A percentile compares a stretch with the other conserved stretches of the same genome.
Conservation (phyloP, 352 stramenopile genomes). For the Globisporangium nodosum region DNA sequence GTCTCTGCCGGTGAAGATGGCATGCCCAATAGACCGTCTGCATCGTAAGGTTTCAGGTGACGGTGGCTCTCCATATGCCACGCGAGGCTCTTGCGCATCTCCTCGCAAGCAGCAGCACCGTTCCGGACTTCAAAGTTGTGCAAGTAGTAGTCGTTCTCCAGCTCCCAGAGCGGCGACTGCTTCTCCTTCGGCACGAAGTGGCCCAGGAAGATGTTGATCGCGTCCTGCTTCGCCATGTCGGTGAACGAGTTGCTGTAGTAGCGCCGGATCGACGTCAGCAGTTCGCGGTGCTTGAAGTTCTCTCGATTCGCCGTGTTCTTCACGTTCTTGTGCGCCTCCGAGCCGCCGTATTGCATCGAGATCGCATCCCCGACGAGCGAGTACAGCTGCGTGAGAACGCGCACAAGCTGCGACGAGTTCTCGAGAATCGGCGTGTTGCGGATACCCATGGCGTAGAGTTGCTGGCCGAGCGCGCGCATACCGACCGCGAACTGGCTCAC, state of each 20-base stretch:
- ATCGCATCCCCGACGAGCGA: conserved; percentile 98
- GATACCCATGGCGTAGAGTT: conserved; percentile 97
- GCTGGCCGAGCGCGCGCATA: conserved; percentile 90
- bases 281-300: conserved; percentile 93
- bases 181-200: conserved; percentile 78
- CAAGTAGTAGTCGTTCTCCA: conserved; percentile 89
- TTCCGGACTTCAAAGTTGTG: conserved; percentile 88
- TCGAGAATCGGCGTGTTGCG: conserved; percentile 81
- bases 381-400: conserved; percentile 98
- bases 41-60: conserved; percentile 7
- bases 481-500: conserved; percentile 85
- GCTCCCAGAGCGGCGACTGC: conserved; percentile 70
- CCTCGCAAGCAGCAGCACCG: conserved; percentile 48
- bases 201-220: conserved; percentile 99
- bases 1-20: conserved; percentile 8
- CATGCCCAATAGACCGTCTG: not conserved
- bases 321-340: conserved; percentile 98
- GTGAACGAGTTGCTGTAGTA: conserved; percentile 99
- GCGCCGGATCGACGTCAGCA: conserved; percentile 97
- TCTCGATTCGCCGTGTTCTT: conserved; percentile 80
- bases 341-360: conserved; percentile 99
- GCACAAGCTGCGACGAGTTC: conserved; percentile 90
- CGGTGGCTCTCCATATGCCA: conserved; percentile 61
- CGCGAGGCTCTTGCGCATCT: conserved; percentile 53
- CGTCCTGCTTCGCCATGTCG: conserved; percentile 97